Evolutionary conservation across 257 asterid genomes (phyloP).

Genomic region (Solanum piurae): DNA sequence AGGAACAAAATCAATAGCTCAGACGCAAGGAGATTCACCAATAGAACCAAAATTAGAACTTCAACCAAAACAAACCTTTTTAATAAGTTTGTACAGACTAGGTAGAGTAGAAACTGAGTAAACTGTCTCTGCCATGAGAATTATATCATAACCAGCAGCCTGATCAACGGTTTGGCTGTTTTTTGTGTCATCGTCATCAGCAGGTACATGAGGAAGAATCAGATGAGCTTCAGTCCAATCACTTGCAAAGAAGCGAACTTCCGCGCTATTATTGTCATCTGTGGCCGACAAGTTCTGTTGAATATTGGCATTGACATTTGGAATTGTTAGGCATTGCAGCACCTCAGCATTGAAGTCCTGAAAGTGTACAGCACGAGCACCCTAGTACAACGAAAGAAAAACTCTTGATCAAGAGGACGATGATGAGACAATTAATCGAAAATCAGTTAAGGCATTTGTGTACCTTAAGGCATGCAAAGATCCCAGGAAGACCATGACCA

Average conservation of each 20-base stretch:
- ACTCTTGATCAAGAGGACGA: background rate
- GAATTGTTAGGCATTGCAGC: slow-evolving; percentile 69
- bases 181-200: slow-evolving; percentile 10
- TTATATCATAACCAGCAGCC: slow-evolving; percentile 51
- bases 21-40: background rate
- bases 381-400: slow-evolving; percentile 27
- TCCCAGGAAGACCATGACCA: slow-evolving; percentile 99
- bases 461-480: slow-evolving; percentile 72
- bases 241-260: slow-evolving; percentile 82
- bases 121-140: slow-evolving; percentile 97
- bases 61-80: slow-evolving; percentile 41
- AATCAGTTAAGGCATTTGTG: background rate
- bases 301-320: slow-evolving; percentile 65
- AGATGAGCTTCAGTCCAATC: slow-evolving; percentile 80
- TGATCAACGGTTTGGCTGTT: slow-evolving; percentile 5
- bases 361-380: slow-evolving; percentile 68
- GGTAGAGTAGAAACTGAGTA: slow-evolving; percentile 72
- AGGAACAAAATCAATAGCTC: background rate
- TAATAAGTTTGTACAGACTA: slow-evolving; percentile 48
- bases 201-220: slow-evolving; percentile 30
- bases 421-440: background rate
- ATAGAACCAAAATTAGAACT: background rate
- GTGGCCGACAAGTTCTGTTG: slow-evolving; percentile 16
- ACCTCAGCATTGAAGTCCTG: slow-evolving; percentile 97
- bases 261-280: slow-evolving; percentile 6